Evolutionary conservation across 805 yeast genomes (phyloP).

Genomic region (Scheffersomyces stipitis): DNA sequence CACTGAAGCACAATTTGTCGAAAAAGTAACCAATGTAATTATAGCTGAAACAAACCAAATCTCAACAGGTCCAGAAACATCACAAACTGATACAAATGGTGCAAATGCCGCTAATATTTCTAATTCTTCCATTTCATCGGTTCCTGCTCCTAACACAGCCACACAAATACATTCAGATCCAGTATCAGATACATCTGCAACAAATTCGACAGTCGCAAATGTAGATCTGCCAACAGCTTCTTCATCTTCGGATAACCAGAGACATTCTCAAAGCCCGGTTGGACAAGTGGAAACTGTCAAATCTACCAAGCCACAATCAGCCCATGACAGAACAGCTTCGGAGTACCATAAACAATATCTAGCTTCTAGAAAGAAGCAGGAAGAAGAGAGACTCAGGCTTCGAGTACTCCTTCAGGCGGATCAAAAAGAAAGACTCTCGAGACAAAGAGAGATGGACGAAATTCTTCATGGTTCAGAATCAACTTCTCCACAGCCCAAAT

Average conservation of each 20-base stretch:
- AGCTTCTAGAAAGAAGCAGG: slow-evolving; percentile 36
- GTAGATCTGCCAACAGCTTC: slow-evolving; percentile 13
- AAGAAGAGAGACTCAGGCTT: slow-evolving; percentile 57
- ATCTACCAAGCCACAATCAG: too few relatives aligned
- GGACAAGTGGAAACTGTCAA: background rate
- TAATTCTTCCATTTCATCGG: background rate
- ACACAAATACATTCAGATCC: background rate
- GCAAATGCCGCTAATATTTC: background rate
- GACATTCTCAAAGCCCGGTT: slow-evolving; percentile 11
- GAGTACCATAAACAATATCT: background rate
- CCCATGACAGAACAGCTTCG: background rate
- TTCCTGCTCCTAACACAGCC: background rate
- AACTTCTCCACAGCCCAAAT: slow-evolving; percentile 4
- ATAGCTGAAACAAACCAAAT: background rate
- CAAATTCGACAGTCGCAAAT: slow-evolving; percentile 5
- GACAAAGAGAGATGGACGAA: slow-evolving; percentile 6
- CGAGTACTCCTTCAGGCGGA: slow-evolving; percentile 53
- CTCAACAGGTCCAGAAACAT: background rate
- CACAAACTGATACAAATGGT: background rate
- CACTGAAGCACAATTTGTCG: slow-evolving; percentile 22
- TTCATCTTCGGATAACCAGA: slow-evolving; percentile 6
- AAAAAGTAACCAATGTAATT: slow-evolving; percentile 12
- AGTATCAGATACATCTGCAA: slow-evolving; percentile 16
- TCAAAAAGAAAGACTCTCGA: slow-evolving; percentile 42
- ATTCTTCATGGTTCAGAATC: slow-evolving; percentile 13